Base-by-base conservation (phyloP, 2,329 filamentous ascomycete species). In the Domatiomyces globalis region DNA sequence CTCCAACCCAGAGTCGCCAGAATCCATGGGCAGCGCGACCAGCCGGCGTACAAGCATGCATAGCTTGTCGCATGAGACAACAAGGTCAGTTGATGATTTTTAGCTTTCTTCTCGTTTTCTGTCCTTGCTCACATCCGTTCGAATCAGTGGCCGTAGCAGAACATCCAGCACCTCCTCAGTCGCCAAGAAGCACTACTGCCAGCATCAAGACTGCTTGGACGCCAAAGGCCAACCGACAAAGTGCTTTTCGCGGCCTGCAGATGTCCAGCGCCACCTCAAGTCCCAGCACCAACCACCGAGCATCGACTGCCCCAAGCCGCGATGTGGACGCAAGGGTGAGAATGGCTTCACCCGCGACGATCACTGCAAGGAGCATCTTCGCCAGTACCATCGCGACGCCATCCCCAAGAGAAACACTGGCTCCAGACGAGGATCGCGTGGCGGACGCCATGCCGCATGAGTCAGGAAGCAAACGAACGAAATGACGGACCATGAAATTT, bases 321-420 rank as follows among this genome's bases (percentile, higher is more conserved):
- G 66, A 43, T 76, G 74, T 58, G 61, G 63, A 43, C 69, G 73
- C 15, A 74, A 73, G 58, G 69, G 67, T 4, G 60, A 56, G 43
- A 65, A 69, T 53, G 77, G 76, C 0, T 81, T 80, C 58, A 73
- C 73, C 4, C 69, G 78, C 5, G 68, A 71, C 49, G 78, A 81
- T 58, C 78, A 81, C 59, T 66, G 79, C 43, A 69, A 69, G 42
- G 78, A 80, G 59, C 78, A 81, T 61, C 62, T 76, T 49, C 66
- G 78, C 49, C 74, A 74, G 44, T 77, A 73, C 54, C 78, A 81
- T 60, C 69, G 73, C 50, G 62, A 71, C 45, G 67, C 74, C 33
- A 61, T 73, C 17, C 67, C 68, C 5, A 56, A 54, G 19, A 54
- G 49, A 54, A 39, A 39, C 15, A 10, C 33, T 15, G 12, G 33